Conservation (phyloP, 2,329 filamentous ascomycete species). For the Phoma sp. region DNA sequence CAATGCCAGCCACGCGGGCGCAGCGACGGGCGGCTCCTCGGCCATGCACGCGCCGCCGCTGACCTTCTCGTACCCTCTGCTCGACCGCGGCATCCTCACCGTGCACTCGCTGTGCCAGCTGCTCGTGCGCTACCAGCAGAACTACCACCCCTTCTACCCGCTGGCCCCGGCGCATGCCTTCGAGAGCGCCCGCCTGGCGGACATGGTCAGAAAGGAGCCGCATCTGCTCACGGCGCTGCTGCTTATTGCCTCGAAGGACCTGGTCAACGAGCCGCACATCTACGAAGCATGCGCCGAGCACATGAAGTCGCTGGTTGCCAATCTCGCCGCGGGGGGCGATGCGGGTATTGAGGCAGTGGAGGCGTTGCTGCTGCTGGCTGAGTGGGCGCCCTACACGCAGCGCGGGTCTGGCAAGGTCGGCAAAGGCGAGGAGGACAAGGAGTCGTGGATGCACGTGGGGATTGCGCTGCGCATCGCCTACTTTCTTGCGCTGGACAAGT, state of each 20-base stretch:
- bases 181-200: conserved; percentile 58
- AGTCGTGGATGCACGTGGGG: conserved; percentile 79
- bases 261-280: conserved; percentile 66
- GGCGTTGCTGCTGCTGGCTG: conserved; percentile 70
- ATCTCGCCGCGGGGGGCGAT: conserved; percentile 69
- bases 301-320: conserved; percentile 72
- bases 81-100: conserved; percentile 51
- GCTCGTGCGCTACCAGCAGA: conserved; percentile 64
- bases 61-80: conserved; percentile 52
- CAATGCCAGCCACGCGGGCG: neutral
- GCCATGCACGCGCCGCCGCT: conserved; percentile 31
- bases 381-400: conserved; percentile 73
- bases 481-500: conserved; percentile 72
- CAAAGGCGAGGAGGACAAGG: conserved; percentile 74
- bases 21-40: conserved; percentile 20
- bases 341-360: conserved; percentile 74
- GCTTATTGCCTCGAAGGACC: conserved; percentile 73
- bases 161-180: conserved; percentile 68
- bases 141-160: conserved; percentile 74
- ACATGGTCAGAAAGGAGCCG: conserved; percentile 66
- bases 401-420: conserved; percentile 68
- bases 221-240: conserved; percentile 73
- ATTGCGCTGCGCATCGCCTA: conserved; percentile 73
- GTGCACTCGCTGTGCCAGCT: conserved; percentile 59
- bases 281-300: conserved; percentile 71